Base-by-base conservation (phyloP, 371 early-diverging fungal species). In the Syncephalastrum contaminatum region DNA sequence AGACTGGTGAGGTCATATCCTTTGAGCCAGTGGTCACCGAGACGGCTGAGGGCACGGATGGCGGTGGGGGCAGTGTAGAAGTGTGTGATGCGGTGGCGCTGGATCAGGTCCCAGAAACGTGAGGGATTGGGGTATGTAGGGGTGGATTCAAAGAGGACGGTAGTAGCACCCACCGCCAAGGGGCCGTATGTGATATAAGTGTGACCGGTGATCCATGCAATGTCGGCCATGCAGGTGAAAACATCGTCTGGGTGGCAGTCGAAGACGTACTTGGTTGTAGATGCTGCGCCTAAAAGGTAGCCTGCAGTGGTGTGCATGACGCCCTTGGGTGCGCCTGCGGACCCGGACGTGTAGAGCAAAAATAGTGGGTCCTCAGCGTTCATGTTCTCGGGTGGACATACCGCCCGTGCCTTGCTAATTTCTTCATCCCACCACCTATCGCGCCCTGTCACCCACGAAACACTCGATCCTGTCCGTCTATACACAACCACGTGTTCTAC, bases 61-160 rank as follows among this genome's bases (percentile, higher is more conserved):
- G 96, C 96, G 6, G 99, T 99, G 16, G 99, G 99, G 0, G 99
- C 98, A 13, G 99, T 99, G 76, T 99, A 99, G 63, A 99, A 91
- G 65, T 97, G 98, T 10, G 98, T 98, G 59, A 98, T 77, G 66
- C 84, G 89, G 82, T 93, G 92, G 47, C 89, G 88, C 53, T 90
- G 92, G 22, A 95, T 85, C 48, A 88, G 57, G 46, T 90, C 73
- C 92, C 95, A 96, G 75, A 91, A 88, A 48, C 95, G 82, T 18
- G 82, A 82, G 8, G 91, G 84, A 49, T 82, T 83, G 25, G 95
- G 96, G 66, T 89, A 93, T 4, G 91, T 87, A 4, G 95, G 96
- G 8, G 90, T 83, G 13, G 92, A 90, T 72, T 97, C 98, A 64
- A 97, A 96, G 40, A 99, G 60, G 44, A 99, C 90, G 14, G 95